Base-by-base conservation (phyloP, 108 stramenopile genomes). In the Chaetoceros muelleri region DNA sequence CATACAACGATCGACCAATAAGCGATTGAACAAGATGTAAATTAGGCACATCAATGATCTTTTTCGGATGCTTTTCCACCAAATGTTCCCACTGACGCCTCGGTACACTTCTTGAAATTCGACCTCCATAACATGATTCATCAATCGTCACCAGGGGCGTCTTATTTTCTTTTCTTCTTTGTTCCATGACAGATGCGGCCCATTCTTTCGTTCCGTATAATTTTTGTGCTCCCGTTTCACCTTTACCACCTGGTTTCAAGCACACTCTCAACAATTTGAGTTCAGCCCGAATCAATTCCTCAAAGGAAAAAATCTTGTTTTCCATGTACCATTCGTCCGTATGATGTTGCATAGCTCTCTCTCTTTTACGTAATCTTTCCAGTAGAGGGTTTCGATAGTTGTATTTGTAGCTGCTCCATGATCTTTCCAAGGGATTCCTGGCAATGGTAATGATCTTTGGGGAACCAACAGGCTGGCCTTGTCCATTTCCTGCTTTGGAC, bases 251-350 rank as follows among this genome's bases (percentile, higher is more conserved):
- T 1, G 66, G 57, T 44, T 52, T 19, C 1, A 90, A 51, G 65
- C 89, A 91, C 5, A 57, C 53, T n/a, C 54, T 63, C 25, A 91
- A 64, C 44, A 55, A 64, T 24, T 64, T 40, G 23, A 91, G 63
- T 73, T 91, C 90, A 2, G 90, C 83, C 2, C 49, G 52, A 2
- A 85, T 70, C 75, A 87, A 58, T 34, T 91, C 90, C 52, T 91
- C 84, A 48, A 91, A 84, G 1, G 76, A 53, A 44, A 79, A 87
- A 8, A 91, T 46, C 55, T 79, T 73, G 10, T 71, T 55, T 28
- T 61, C 40, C 34, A 83, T 79, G 64, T 81, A 83, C 0, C 66
- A 67, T 13, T 72, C 57, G 16, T 77, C 58, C 17, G 20, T 70
- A 51, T 31, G 64, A 29, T 30, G n/a, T 47, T 46, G 34, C 49